Evolutionary conservation across 768 basidiomycete species (phyloP), one percentile per base, ranked within the genome.

Genomic region (Exsudoporus frostii): DNA sequence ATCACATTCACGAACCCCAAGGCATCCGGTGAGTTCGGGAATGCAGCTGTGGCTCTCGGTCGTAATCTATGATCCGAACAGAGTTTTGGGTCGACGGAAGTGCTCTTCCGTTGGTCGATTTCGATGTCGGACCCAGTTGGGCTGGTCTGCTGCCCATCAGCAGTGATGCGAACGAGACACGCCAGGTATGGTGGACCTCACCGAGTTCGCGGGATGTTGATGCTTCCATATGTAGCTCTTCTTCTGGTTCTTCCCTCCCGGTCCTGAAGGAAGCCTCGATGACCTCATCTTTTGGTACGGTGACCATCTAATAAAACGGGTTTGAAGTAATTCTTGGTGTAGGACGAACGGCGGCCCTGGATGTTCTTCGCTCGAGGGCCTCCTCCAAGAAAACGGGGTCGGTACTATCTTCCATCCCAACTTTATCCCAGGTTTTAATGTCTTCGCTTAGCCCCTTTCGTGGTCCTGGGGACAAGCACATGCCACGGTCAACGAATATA

Each of bases 221-320:
- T n/a, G 4, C 14, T 27, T n/a, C 13, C 9, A 11, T 17, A 5
- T 33, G 0, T 49, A 90, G 86, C 77, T 89, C 15, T 90, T 85
- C 74, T 90, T 90, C 72, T 90, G 88, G 88, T 85, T 88, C 70
- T 90, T 88, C 74, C 88, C 88, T 49, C 85, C 88, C 2, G 87
- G 86, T 4, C 85, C 85, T 0, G 72, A 82, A 59, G 88, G 87
- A n/a, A 86, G 82, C 57, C 63, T 79, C 5, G 85, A 90, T 60
- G 86, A 90, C 62, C 61, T 90, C 40, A 84, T 90, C 30, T 86
- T 89, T 68, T 90, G 88, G 88, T 85, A 59, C 45, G 52, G 10
- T 10, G 1, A 14, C 9, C 24, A 38, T 41, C 8, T 7, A 29
- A 17, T 25, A 7, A 11, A n/a, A 30, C 1, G 7, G 5, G 13